A percentile compares a stretch with the other conserved stretches of the same genome.
Conservation (phyloP, 108 stramenopile species). For the Nitzschia inconspicua region DNA sequence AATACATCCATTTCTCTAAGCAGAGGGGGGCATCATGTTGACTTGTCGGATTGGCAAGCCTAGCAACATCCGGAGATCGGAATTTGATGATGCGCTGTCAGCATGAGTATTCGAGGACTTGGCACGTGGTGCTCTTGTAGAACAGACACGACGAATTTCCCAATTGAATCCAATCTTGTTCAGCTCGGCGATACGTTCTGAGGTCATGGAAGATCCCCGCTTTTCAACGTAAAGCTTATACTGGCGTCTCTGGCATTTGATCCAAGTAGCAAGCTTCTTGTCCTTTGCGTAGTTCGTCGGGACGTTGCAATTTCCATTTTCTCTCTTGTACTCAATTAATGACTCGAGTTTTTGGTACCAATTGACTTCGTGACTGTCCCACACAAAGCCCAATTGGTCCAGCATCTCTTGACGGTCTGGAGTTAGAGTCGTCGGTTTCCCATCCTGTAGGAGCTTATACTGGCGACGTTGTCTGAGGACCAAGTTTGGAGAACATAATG, state of each 20-base stretch:
- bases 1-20: too few species aligned
- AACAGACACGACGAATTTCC: too few species aligned
- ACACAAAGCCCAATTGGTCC: constrained; percentile 39
- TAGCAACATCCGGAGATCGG: too few species aligned
- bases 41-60: too few species aligned
- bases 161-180: neutral
- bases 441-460: constrained; percentile 36
- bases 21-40: too few species aligned
- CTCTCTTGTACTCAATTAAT: too few species aligned
- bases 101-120: too few species aligned
- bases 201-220: neutral
- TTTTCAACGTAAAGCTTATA: too few species aligned
- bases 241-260: neutral
- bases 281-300: neutral
- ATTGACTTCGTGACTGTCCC: constrained; percentile 35
- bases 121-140: too few species aligned
- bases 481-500: too few species aligned
- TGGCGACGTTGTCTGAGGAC: constrained; percentile 47
- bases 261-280: neutral
- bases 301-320: neutral
- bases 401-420: constrained; percentile 31
- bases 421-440: constrained; percentile 38
- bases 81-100: too few species aligned
- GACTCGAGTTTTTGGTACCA: constrained; percentile 27
- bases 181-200: neutral